These are phyloP conservation scores for Rubia peregrina DNA, from an alignment of 305 asterid species.

Conservation along the genomic window DNA sequence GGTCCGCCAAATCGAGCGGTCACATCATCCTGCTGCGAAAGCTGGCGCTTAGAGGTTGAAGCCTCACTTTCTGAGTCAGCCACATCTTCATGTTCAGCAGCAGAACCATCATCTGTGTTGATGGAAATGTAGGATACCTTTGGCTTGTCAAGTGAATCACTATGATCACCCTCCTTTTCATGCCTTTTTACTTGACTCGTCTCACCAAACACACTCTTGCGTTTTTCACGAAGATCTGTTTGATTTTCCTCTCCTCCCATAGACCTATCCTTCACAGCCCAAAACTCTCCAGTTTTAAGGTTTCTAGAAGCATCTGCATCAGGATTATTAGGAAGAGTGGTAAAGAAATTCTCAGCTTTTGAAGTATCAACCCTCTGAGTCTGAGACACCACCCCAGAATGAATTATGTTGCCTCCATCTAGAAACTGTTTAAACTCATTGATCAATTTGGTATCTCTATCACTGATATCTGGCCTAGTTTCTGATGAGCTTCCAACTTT, in stretches of 20 bases:
- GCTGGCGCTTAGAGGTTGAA: conserved; percentile 68
- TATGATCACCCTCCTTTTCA: conserved; percentile 45
- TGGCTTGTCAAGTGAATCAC: conserved; percentile 46
- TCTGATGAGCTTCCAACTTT: conserved; percentile 60
- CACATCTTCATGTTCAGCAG: conserved; percentile 95
- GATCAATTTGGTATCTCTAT: conserved; percentile 75
- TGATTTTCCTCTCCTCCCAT: conserved; percentile 49
- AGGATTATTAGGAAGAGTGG: conserved; percentile 36
- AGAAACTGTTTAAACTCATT: conserved; percentile 86
- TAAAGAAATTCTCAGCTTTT: conserved; percentile 44
- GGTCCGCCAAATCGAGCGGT: conserved; percentile 35
- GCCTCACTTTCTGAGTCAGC: conserved; percentile 93
- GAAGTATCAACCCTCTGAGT: conserved; percentile 30
- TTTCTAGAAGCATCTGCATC: conserved; percentile 56
- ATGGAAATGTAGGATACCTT: conserved; percentile 83
- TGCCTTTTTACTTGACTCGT: conserved; percentile 52
- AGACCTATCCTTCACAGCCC: conserved; percentile 53
- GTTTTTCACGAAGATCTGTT: conserved; percentile 55
- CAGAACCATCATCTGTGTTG: conserved; percentile 83
- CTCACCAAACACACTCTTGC: conserved; percentile 50
- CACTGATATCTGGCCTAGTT: conserved; percentile 50
- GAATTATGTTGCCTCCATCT: conserved; percentile 67
- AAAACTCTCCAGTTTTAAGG: conserved; percentile 48
- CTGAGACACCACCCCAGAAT: conserved; percentile 28
- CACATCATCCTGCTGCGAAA: conserved; percentile 43